A percentile compares a stretch with the other conserved stretches of the same genome.
Evolutionary conservation across 768 basidiomycete species (phyloP).

Genomic region (Podaxis rugospora): DNA sequence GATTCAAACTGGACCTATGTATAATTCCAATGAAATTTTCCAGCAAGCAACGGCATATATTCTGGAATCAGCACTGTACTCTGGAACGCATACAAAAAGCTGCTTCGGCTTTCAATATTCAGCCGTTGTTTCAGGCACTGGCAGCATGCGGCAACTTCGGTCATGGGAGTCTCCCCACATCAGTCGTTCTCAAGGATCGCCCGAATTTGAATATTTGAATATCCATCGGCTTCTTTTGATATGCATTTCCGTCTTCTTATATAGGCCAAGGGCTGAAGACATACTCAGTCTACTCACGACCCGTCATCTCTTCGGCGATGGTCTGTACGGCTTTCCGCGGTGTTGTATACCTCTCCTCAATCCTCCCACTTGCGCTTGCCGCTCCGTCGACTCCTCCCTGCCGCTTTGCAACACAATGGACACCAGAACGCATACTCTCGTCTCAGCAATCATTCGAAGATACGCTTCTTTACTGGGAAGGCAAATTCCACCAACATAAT

Average conservation of each 20-base stretch:
- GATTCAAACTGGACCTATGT: neutral
- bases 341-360: neutral
- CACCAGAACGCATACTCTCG: neutral
- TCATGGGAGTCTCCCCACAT: neutral
- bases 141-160: no score
- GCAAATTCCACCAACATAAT: constrained; percentile 21
- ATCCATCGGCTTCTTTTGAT: neutral
- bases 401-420: constrained; percentile 6
- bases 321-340: neutral
- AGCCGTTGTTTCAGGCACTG: no score
- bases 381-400: neutral
- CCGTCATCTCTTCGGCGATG: neutral
- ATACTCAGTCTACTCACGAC: constrained; percentile 1
- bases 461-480: constrained; percentile 20
- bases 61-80: no score
- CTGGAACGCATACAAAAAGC: no score
- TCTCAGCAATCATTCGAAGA: constrained; percentile 13
- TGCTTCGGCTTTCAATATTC: no score
- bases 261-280: neutral
- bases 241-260: neutral
- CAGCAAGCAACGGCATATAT: no score
- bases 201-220: neutral
- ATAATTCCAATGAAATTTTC: no score
- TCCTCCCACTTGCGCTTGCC: neutral
- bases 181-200: neutral